Evolutionary conservation across 2,329 filamentous ascomycete genomes (phyloP).

Genomic region (Coleophoma crateriformis): DNA sequence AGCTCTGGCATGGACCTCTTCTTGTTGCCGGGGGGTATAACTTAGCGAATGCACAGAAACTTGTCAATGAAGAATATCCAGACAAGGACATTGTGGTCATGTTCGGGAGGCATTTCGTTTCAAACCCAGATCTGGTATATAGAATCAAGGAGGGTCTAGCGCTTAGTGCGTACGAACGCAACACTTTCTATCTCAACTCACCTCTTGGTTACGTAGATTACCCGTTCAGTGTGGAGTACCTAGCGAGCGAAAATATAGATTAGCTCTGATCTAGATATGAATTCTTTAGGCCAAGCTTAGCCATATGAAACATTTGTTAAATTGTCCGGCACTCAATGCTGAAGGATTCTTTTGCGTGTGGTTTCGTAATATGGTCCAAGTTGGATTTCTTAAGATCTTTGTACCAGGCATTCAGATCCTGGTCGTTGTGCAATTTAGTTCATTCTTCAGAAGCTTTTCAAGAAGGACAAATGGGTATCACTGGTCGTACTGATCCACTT

Average conservation of each 20-base stretch:
- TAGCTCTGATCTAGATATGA: too few species aligned
- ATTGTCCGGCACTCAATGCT: too few species aligned
- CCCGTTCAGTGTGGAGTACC: conserved; percentile 2
- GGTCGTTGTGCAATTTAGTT: too few species aligned
- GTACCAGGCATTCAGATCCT: too few species aligned
- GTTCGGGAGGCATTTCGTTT: conserved; percentile 31
- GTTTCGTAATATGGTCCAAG: too few species aligned
- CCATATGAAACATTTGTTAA: too few species aligned
- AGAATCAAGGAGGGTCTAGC: conserved; percentile 4
- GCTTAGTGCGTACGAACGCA: conserved; percentile 7
- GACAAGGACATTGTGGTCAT: conserved; percentile 9
- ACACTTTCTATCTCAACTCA: conserved; percentile 11
- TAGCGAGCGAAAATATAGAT: conserved; percentile 15
- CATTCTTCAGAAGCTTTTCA: too few species aligned
- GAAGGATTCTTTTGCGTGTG: too few species aligned
- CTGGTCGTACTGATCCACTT: too few species aligned
- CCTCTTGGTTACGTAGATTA: conserved; percentile 4
- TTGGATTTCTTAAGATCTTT: too few species aligned
- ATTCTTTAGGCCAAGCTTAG: too few species aligned
- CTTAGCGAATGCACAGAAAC: conserved; percentile 25
- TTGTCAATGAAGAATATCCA: conserved; percentile 25
- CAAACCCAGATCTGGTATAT: conserved; percentile 35
- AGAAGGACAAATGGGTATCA: too few species aligned
- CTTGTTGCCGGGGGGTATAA: conserved; percentile 13
- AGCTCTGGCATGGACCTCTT: conserved; percentile 9